phyloP scores from a whole-genome alignment of 352 stramenopile species.

The Globisporangium abappressorium region DNA sequence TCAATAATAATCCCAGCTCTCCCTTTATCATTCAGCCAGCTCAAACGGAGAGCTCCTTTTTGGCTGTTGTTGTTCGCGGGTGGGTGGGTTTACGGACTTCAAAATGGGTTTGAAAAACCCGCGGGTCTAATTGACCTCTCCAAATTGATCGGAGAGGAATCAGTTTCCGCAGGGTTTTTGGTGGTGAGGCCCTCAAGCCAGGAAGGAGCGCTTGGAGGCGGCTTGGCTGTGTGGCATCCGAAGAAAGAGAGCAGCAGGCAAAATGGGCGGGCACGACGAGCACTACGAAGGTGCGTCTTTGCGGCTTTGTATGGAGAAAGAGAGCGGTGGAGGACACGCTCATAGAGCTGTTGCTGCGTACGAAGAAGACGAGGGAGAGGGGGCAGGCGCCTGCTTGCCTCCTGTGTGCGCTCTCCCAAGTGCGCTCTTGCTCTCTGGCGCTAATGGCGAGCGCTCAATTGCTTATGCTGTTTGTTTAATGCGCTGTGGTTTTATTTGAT shows the following conservation, averaged over 20 bases:
- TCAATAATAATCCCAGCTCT: background rate
- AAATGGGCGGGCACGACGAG: slow-evolving; percentile 59
- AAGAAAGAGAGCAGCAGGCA: slow-evolving; percentile 30
- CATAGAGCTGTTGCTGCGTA: background rate
- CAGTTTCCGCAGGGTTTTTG: background rate
- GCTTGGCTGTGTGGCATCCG: slow-evolving; percentile 28
- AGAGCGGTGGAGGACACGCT: too few species aligned
- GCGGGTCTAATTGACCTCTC: background rate
- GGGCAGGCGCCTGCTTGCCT: background rate
- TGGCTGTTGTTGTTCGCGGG: background rate
- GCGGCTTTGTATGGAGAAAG: background rate
- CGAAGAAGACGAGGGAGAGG: background rate
- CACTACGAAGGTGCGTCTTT: slow-evolving; percentile 58
- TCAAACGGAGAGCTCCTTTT: background rate
- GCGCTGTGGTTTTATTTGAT: background rate
- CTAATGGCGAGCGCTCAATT: background rate
- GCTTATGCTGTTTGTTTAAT: too few species aligned
- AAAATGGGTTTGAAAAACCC: background rate
- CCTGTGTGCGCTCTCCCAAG: too few species aligned
- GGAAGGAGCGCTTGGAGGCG: slow-evolving; percentile 19
- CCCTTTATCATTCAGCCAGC: slow-evolving; percentile 1
- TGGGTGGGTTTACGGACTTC: background rate
- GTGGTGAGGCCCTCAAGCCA: slow-evolving; percentile 16
- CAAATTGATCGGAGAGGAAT: background rate
- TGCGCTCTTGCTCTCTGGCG: background rate